phyloP scores from a whole-genome alignment of 1,284 basidiomycete genomes.

The Porphyrellus sp. region DNA sequence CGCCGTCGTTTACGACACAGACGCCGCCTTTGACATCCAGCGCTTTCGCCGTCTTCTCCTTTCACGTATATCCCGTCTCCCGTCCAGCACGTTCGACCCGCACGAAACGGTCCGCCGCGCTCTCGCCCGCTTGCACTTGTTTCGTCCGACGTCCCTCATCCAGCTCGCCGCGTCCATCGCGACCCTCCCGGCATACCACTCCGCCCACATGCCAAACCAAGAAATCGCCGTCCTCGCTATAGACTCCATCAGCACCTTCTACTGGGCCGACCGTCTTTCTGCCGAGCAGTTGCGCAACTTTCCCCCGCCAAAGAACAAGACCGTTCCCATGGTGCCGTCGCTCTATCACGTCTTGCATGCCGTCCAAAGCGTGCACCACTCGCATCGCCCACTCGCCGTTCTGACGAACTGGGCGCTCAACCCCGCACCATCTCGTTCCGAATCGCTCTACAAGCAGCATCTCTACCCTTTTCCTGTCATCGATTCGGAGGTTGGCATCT shows the following conservation, averaged over 20 bases:
- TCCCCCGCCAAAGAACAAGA: constrained; percentile 14
- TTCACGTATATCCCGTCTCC: constrained; percentile 35
- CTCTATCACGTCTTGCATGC: constrained; percentile 46
- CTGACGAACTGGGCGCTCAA: constrained; percentile 66
- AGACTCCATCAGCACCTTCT: constrained; percentile 73
- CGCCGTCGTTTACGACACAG: constrained; percentile 67
- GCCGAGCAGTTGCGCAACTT: constrained; percentile 49
- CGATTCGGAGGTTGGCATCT: constrained; percentile 12
- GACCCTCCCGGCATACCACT: constrained; percentile 56
- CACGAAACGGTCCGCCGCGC: constrained; percentile 39
- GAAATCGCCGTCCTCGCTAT: constrained; percentile 64
- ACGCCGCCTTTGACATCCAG: constrained; percentile 56
- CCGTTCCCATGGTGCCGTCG: constrained; percentile 16
- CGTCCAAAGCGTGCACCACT: constrained; percentile 49
- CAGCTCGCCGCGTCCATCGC: constrained; percentile 67
- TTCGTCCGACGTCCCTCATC: constrained; percentile 59
- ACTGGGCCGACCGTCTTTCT: constrained; percentile 71
- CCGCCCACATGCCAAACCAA: constrained; percentile 43
- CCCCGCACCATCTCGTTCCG: constrained; percentile 26
- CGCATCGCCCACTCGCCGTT: constrained; percentile 52
- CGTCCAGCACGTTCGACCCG: constrained; percentile 19
- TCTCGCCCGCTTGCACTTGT: constrained; percentile 58
- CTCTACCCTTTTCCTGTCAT: constrained; percentile 45
- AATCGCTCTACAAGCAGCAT: constrained; percentile 50
- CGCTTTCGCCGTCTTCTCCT: constrained; percentile 54